phyloP scores from a whole-genome alignment of 805 yeast genomes.

The Saccharomyces kudriavzevii region DNA sequence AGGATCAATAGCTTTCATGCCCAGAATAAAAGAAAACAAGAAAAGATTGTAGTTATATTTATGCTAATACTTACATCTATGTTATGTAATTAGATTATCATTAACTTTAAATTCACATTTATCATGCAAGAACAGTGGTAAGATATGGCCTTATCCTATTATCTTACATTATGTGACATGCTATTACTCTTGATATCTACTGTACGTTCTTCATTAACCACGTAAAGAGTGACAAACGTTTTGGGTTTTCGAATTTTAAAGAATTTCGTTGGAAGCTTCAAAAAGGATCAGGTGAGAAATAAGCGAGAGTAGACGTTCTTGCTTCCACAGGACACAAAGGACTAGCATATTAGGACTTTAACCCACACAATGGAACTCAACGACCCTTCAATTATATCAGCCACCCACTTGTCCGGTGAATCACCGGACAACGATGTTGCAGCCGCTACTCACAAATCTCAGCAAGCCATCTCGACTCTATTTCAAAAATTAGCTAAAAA shows the following conservation, averaged over 20 bases:
- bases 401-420: background rate
- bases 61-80: background rate
- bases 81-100: background rate
- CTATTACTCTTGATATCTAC: background rate
- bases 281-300: background rate
- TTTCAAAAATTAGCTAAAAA: background rate
- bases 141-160: background rate
- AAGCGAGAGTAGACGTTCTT: background rate
- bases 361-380: conserved; percentile 12
- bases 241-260: background rate
- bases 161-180: background rate
- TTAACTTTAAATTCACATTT: background rate
- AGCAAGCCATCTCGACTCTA: background rate
- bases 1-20: background rate
- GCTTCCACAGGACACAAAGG: background rate
- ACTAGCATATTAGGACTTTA: background rate
- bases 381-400: conserved; percentile 17
- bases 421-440: background rate
- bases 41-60: background rate
- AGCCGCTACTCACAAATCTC: background rate
- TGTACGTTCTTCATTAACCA: too few species aligned
- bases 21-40: background rate
- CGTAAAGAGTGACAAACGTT: background rate
- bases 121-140: background rate
- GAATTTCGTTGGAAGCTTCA: background rate